Percentiles rank a stretch among this genome's conserved stretches.
phyloP scores from a whole-genome alignment of 257 asterid genomes.

The Handroanthus guayacan region DNA sequence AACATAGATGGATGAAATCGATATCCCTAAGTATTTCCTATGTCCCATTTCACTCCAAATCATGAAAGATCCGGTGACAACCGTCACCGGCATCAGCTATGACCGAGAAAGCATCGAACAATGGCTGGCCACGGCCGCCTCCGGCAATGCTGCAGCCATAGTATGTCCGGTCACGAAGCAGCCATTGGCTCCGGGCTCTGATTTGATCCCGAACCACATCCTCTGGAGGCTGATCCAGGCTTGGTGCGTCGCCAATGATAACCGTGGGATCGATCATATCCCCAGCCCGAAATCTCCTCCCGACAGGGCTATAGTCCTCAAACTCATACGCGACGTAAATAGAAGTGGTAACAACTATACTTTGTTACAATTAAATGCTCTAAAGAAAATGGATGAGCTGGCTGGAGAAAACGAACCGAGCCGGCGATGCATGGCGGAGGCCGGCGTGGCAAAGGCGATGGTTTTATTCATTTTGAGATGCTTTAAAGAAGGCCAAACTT shows the following conservation, averaged over 20 bases:
- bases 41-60: slow-evolving; percentile 94
- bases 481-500: slow-evolving; percentile 40
- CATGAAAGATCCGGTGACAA: slow-evolving; percentile 89
- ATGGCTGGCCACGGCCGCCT: slow-evolving; percentile 54
- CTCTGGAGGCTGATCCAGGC: slow-evolving; percentile 80
- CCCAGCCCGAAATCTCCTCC: slow-evolving; percentile 77
- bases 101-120: slow-evolving; percentile 80
- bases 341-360: background rate
- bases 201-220: slow-evolving; percentile 88
- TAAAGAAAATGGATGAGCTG: slow-evolving; percentile 60
- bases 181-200: slow-evolving; percentile 54
- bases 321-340: slow-evolving; percentile 59
- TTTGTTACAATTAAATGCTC: slow-evolving; percentile 26
- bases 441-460: slow-evolving; percentile 61
- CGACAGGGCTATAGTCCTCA: slow-evolving; percentile 47
- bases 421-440: slow-evolving; percentile 61
- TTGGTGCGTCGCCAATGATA: slow-evolving; percentile 74
- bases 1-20: slow-evolving; percentile 59
- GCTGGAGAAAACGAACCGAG: slow-evolving; percentile 58
- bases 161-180: slow-evolving; percentile 82
- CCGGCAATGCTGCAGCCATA: slow-evolving; percentile 9
- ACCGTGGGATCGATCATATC: slow-evolving; percentile 69
- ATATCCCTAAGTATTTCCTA: slow-evolving; percentile 76
- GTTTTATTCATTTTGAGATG: slow-evolving; percentile 47
- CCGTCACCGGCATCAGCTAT: slow-evolving; percentile 88